Evolutionary conservation across 345 rosid species (phyloP), one percentile per base, ranked within the genome.

Genomic region (Punica granatum): DNA sequence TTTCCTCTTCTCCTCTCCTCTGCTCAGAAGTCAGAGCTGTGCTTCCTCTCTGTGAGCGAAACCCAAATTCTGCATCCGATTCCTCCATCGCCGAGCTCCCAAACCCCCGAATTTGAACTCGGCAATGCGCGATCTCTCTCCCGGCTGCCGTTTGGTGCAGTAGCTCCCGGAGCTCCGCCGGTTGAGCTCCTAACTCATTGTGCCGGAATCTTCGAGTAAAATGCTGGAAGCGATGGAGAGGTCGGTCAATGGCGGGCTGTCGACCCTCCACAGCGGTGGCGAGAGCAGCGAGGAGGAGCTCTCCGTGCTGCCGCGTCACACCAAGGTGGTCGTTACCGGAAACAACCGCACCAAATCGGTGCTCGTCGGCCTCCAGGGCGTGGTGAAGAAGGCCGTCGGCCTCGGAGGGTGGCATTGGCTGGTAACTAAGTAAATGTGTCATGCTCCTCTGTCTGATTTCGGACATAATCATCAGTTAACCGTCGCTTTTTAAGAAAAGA

Each of bases 401-500:
- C 91, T 86, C 63, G 98, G 98, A 46, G 98, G 98, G 13, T 92
- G 98, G 97, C 97, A 92, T 83, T 92, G 98, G 98, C 97, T 92
- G 88, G 98, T 92, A 68, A 74, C 32, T 72, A 7, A 35, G 39
- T 9, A 32, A 58, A 28, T 73, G 18, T 7, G 11, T 54, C 16
- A 0, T 30, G 71, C 32, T 68, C 59, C 37, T 25, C 44, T 63
- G 64, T 44, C 39, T 46, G 13, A 49, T 16, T 66, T 66, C 14
- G 14, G 44, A 7, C 10, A 41, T 11, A 41, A 11, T 41, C 14
- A 41, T 18, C 23, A 1, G 53, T 48, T 3, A 48, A 48, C 23
- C 18, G 18, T 48, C 25, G 18, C 4, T 48, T 48, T 18, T 18
- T 37, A 37, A 37, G 11, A 11, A 11, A 37, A 37, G 8, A 48